These are phyloP conservation scores for Candida corydali DNA, from an alignment of 805 yeast species.

Conservation along the genomic window DNA sequence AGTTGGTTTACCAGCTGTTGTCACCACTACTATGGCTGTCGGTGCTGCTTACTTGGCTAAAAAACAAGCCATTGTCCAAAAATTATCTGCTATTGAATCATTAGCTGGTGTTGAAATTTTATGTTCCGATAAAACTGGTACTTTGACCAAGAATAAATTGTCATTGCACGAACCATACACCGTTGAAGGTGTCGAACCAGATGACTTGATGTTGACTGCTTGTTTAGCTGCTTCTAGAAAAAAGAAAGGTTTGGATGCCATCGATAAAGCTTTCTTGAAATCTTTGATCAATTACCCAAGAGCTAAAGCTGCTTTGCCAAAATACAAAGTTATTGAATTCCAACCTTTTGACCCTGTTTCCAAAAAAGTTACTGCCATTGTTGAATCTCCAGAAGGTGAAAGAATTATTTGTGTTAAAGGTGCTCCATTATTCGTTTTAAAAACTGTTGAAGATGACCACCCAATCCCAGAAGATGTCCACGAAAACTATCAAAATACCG, in stretches of 20 bases:
- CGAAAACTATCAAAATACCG: constrained; percentile 94
- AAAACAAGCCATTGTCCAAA: constrained; percentile 96
- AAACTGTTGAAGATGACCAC: constrained; percentile 96
- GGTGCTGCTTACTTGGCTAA: constrained; percentile 98
- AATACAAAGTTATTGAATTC: constrained; percentile 93
- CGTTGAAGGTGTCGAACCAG: constrained; percentile 94
- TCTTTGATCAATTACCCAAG: constrained; percentile 84
- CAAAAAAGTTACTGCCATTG: constrained; percentile 92
- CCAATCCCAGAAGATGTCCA: constrained; percentile 92
- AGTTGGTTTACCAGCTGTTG: constrained; percentile 98
- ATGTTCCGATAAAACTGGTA: constrained; percentile 98
- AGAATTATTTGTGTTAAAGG: constrained; percentile 95
- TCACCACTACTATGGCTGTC: constrained; percentile 98
- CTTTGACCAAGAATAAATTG: constrained; percentile 94
- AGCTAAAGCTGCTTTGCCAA: constrained; percentile 87
- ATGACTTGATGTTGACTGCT: constrained; percentile 95
- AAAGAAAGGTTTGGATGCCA: constrained; percentile 97
- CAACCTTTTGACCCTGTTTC: constrained; percentile 98
- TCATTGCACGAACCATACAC: constrained; percentile 96
- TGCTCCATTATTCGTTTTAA: constrained; percentile 95
- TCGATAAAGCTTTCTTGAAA: constrained; percentile 94
- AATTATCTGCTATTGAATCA: constrained; percentile 94
- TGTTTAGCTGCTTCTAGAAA: constrained; percentile 97
- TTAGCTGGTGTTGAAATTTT: constrained; percentile 96
- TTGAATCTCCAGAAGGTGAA: constrained; percentile 95